These are phyloP conservation scores for Tuber microsphaerosporum DNA, from an alignment of 495 filamentous ascomycete species.

Conservation along the genomic window DNA sequence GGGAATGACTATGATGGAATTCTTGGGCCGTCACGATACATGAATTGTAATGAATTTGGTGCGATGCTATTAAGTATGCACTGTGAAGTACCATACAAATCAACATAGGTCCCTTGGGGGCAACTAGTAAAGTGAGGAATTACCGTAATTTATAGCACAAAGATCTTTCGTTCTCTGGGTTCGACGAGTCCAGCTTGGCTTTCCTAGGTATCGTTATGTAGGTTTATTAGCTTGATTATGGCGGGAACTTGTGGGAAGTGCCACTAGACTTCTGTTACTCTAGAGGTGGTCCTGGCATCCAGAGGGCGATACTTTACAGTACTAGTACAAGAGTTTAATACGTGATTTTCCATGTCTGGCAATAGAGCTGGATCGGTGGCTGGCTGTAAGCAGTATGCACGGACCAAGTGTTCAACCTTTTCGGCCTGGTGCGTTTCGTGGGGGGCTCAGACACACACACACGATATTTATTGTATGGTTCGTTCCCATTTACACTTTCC, in stretches of 20 bases:
- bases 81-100: not conserved
- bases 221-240: not conserved
- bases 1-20: not conserved
- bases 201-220: not conserved
- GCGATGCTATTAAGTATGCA: not conserved
- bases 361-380: not conserved
- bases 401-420: conserved; percentile 1
- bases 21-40: not conserved
- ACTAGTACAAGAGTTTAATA: not conserved
- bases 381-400: not conserved
- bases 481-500: not conserved
- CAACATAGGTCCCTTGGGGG: not conserved
- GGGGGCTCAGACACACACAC: not conserved
- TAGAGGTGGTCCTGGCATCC: not conserved
- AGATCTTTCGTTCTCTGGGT: not conserved
- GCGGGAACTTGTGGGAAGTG: not conserved
- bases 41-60: not conserved
- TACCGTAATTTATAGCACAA: not conserved
- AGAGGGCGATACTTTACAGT: too few species aligned
- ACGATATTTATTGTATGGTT: not conserved
- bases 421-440: not conserved
- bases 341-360: not conserved
- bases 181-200: not conserved
- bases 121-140: not conserved
- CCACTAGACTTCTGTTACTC: not conserved